Evolutionary conservation across 75 land plant genomes (phyloP).

Genomic region (Larix kaempferi): DNA sequence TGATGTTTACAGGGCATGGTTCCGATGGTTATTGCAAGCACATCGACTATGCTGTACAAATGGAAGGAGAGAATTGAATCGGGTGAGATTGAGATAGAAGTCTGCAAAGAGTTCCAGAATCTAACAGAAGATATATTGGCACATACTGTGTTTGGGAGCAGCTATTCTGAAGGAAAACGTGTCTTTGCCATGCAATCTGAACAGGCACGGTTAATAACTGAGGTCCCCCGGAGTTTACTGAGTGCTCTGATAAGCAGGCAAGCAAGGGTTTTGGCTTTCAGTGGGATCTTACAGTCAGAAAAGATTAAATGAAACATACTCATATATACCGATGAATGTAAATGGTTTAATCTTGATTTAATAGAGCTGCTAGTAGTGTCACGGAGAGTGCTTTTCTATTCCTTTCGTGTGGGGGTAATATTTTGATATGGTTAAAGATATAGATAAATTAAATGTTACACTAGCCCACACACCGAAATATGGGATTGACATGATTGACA

Average conservation of each 20-base stretch:
- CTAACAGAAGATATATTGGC: conserved; percentile 37
- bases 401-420: no score
- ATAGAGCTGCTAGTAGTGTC: no score
- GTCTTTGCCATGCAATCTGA: conserved; percentile 26
- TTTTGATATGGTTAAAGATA: no score
- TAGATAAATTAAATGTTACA: no score
- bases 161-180: conserved; percentile 31
- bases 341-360: no score
- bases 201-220: conserved; percentile 6
- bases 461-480: no score
- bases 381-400: no score
- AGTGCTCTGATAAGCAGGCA: neutral
- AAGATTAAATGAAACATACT: no score
- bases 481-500: no score
- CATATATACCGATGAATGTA: no score
- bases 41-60: conserved; percentile 16
- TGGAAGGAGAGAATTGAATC: conserved; percentile 31
- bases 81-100: conserved; percentile 38
- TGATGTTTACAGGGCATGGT: neutral
- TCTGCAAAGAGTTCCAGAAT: conserved; percentile 25
- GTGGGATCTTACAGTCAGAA: neutral
- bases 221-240: neutral
- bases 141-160: conserved; percentile 38
- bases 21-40: conserved; percentile 5
- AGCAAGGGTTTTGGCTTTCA: neutral